Evolutionary conservation across 768 basidiomycete species (phyloP).

Genomic region (Tubosaeta sp.): DNA sequence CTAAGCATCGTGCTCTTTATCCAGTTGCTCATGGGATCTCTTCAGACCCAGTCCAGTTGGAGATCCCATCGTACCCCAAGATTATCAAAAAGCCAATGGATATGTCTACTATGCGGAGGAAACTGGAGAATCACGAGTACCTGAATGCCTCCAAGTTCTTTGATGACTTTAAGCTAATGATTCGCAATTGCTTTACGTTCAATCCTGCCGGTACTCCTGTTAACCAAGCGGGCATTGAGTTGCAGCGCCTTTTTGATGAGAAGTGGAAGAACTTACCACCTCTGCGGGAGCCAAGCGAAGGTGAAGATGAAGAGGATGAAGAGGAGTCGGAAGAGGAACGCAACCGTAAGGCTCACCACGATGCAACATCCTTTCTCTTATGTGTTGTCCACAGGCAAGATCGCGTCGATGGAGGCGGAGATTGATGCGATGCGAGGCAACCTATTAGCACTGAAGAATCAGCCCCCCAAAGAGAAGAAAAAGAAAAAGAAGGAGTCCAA

Average conservation of each 20-base stretch:
- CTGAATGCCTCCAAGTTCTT: constrained; percentile 74
- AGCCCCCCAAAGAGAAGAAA: constrained; percentile 61
- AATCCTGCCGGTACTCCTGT: constrained; percentile 88
- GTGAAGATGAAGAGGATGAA: constrained; percentile 62
- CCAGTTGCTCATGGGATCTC: background rate
- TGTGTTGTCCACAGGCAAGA: constrained; percentile 47
- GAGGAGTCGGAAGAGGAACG: constrained; percentile 67
- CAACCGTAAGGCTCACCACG: constrained; percentile 44
- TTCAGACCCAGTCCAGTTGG: constrained; percentile 71
- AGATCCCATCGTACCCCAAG: constrained; percentile 81
- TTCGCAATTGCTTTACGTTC: constrained; percentile 89
- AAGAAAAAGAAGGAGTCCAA: constrained; percentile 65
- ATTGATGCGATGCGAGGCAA: constrained; percentile 74
- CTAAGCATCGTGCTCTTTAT: background rate
- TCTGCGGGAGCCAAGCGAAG: constrained; percentile 48
- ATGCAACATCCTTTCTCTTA: constrained; percentile 4
- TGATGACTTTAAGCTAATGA: constrained; percentile 91
- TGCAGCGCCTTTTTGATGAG: constrained; percentile 87
- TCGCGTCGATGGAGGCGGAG: constrained; percentile 75
- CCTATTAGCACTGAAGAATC: constrained; percentile 57
- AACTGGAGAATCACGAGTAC: constrained; percentile 78
- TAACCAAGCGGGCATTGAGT: constrained; percentile 76
- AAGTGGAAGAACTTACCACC: constrained; percentile 83
- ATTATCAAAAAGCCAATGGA: constrained; percentile 97
- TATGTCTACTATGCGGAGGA: constrained; percentile 79